Percentiles rank a stretch among this genome's conserved stretches.
Conservation (phyloP, 148 eudicot species). For the Heliamphora exappendiculata region DNA sequence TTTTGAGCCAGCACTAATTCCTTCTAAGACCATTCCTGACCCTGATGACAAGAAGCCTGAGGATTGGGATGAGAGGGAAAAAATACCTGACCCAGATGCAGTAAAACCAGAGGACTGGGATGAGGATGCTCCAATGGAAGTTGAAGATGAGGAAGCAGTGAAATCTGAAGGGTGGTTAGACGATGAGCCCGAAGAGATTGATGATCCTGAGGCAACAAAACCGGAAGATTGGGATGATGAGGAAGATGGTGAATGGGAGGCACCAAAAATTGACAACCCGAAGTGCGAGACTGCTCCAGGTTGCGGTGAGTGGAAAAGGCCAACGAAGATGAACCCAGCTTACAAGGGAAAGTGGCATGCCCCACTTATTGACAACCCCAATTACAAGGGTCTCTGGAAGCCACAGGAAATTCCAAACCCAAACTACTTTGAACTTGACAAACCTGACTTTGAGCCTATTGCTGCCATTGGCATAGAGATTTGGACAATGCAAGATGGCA, state of each 20-base stretch:
- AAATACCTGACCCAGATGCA: constrained; percentile 64
- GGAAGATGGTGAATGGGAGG: constrained; percentile 98
- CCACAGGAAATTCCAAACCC: constrained; percentile 80
- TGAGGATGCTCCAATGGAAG: constrained; percentile 94
- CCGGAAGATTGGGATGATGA: constrained; percentile 99
- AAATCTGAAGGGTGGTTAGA: constrained; percentile 99
- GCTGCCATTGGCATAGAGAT: constrained; percentile 97
- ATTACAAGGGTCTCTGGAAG: constrained; percentile 95
- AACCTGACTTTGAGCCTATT: constrained; percentile 80
- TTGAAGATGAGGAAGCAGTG: constrained; percentile 76
- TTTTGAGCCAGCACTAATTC: constrained; percentile 73
- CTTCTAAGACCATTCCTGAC: constrained; percentile 79
- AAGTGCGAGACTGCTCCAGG: constrained; percentile 86
- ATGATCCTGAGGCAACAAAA: constrained; percentile 87
- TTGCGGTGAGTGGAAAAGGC: constrained; percentile 94
- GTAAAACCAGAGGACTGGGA: constrained; percentile 95
- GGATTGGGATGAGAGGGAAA: constrained; percentile 92
- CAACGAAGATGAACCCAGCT: constrained; percentile 72
- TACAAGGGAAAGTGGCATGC: constrained; percentile 94
- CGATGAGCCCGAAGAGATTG: constrained; percentile 88
- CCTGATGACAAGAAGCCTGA: constrained; percentile 88
- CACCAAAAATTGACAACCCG: constrained; percentile 86
- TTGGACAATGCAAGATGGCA: constrained; percentile 93
- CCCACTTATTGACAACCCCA: constrained; percentile 77
- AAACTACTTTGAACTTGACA: constrained; percentile 67